A percentile compares a stretch with the other conserved stretches of the same genome.
phyloP scores from a whole-genome alignment of 768 basidiomycete species.

The Russula compacta region DNA sequence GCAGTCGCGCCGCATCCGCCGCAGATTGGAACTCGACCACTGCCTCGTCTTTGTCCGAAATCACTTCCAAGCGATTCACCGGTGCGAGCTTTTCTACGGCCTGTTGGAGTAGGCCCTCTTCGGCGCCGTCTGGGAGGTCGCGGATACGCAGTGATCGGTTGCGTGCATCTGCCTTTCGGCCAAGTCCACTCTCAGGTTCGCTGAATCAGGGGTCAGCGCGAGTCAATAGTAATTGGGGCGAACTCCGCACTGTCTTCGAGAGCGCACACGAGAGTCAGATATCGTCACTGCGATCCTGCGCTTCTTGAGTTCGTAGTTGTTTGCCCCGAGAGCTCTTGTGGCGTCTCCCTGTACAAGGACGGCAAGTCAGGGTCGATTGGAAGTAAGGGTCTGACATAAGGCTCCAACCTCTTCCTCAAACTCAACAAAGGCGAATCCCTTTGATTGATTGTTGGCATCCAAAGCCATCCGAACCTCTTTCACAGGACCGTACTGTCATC shows the following conservation, averaged over 20 bases:
- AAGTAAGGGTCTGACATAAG: background rate
- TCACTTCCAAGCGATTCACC: slow-evolving; percentile 69
- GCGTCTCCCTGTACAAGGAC: slow-evolving; percentile 49
- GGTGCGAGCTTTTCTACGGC: slow-evolving; percentile 65
- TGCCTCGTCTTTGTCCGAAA: slow-evolving; percentile 50
- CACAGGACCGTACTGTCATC: slow-evolving; percentile 63
- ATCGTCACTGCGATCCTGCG: slow-evolving; percentile 85
- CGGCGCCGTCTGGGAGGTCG: slow-evolving; percentile 64
- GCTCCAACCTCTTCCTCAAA: slow-evolving; percentile 68
- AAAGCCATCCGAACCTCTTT: slow-evolving; percentile 74
- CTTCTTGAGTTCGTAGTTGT: slow-evolving; percentile 83
- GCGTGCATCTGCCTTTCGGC: slow-evolving; percentile 45
- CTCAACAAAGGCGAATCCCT: slow-evolving; percentile 90
- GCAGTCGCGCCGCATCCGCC: slow-evolving; percentile 72
- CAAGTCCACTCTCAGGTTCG: slow-evolving; percentile 47
- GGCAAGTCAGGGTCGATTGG: background rate
- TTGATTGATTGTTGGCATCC: slow-evolving; percentile 60
- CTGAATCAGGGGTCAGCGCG: background rate
- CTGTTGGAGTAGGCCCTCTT: slow-evolving; percentile 92
- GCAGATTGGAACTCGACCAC: slow-evolving; percentile 56
- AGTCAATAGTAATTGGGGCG: background rate
- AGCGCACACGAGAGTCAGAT: slow-evolving; percentile 51
- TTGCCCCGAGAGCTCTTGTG: slow-evolving; percentile 59
- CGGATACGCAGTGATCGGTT: slow-evolving; percentile 69
- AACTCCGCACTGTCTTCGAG: slow-evolving; percentile 24